Evolutionary conservation across 164 flowering plant genomes (phyloP).

Genomic region (Amborella trichopoda): DNA sequence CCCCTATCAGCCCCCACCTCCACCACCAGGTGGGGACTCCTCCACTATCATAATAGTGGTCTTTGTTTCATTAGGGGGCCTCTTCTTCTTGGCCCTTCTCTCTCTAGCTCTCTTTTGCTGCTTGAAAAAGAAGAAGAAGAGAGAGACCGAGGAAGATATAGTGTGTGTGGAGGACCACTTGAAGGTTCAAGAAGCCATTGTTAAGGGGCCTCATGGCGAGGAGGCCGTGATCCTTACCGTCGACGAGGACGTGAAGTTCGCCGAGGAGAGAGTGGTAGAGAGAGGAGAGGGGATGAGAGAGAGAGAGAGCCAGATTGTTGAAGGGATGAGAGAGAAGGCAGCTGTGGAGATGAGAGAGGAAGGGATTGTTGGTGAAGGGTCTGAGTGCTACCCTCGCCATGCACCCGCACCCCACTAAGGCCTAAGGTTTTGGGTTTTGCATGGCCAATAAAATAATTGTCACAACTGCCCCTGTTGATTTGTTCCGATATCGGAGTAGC

Average conservation of each 20-base stretch:
- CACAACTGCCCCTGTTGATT: too few species aligned
- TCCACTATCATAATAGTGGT: constrained; percentile 32
- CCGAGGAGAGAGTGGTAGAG: too few species aligned
- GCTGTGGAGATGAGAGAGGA: too few species aligned
- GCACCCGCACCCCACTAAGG: too few species aligned
- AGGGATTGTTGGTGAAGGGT: too few species aligned
- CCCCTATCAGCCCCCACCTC: constrained; percentile 19
- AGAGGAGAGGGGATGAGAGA: too few species aligned
- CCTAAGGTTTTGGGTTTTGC: too few species aligned
- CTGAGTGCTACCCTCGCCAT: too few species aligned
- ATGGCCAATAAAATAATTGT: too few species aligned
- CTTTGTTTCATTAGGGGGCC: constrained; percentile 49
- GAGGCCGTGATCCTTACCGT: constrained; percentile 22
- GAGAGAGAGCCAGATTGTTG: too few species aligned
- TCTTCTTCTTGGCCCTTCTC: constrained; percentile 53
- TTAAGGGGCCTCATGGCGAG: constrained; percentile 42
- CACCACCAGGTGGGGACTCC: constrained; percentile 27
- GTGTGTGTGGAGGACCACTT: constrained; percentile 42
- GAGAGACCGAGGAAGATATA: constrained; percentile 20
- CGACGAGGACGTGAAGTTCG: constrained; percentile 34
- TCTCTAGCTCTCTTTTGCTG: constrained; percentile 44
- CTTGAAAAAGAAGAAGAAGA: constrained; percentile 26
- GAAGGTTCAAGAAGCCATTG: constrained; percentile 37
- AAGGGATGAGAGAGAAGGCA: too few species aligned
- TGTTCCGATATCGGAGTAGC: too few species aligned